These are phyloP conservation scores for Quercus cerris DNA, from an alignment of 306 rosid genomes.

Conservation along the genomic window DNA sequence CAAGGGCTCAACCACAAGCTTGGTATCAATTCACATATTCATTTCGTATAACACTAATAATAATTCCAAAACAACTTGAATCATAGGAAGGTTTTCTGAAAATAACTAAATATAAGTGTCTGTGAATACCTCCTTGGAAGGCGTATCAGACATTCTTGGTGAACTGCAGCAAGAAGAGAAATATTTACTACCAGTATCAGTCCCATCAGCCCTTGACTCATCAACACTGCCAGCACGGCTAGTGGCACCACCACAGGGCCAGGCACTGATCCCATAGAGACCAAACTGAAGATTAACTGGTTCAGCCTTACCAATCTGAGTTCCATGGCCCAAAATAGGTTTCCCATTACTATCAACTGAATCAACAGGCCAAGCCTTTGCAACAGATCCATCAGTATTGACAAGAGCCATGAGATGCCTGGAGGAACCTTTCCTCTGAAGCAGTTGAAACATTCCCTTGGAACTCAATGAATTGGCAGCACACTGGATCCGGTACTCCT, in stretches of 20 bases:
- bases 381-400: constrained; percentile 90
- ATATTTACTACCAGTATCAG: constrained; percentile 77
- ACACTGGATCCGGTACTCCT: constrained; percentile 91
- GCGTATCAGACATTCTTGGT: constrained; percentile 72
- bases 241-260: constrained; percentile 90
- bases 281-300: constrained; percentile 97
- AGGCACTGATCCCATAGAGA: constrained; percentile 89
- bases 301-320: constrained; percentile 65
- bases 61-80: not conserved
- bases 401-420: constrained; percentile 88
- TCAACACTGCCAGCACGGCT: constrained; percentile 90
- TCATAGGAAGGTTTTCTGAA: not conserved
- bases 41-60: not conserved
- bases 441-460: constrained; percentile 94
- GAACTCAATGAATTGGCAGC: constrained; percentile 86
- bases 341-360: constrained; percentile 66
- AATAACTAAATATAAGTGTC: not conserved
- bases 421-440: constrained; percentile 89
- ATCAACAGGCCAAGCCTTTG: constrained; percentile 96
- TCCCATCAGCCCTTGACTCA: constrained; percentile 78
- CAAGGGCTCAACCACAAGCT: not conserved
- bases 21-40: not conserved
- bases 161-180: constrained; percentile 91
- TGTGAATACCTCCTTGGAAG: constrained; percentile 71
- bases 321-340: constrained; percentile 49